phyloP scores from a whole-genome alignment of 2,329 filamentous ascomycete species.

The Thielaviopsis euricoi region DNA sequence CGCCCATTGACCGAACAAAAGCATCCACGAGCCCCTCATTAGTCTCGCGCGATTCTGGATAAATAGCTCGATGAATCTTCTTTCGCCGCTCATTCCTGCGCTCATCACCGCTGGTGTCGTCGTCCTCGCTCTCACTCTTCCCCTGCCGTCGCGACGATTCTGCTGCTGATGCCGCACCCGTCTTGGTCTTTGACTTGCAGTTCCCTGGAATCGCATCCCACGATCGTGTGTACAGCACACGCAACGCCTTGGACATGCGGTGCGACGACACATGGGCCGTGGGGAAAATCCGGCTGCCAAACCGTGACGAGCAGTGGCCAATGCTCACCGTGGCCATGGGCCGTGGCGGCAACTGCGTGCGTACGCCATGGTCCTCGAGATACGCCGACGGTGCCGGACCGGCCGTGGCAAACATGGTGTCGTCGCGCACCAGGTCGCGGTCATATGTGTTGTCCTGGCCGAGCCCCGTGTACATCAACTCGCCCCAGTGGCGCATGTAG shows the following conservation, averaged over 20 bases:
- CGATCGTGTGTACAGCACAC: not conserved
- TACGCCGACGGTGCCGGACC: not conserved
- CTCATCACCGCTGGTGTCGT: no score
- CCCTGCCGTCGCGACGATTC: no score
- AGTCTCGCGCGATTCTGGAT: conserved; percentile 14
- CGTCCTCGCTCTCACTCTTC: not conserved
- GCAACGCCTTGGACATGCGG: not conserved
- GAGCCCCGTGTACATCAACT: conserved; percentile 7
- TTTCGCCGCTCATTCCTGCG: not conserved
- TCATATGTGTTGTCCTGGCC: conserved; percentile 6
- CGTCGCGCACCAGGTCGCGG: conserved; percentile 3
- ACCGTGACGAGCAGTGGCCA: not conserved
- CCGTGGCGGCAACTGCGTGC: not conserved
- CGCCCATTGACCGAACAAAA: conserved; percentile 12
- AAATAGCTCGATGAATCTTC: conserved; percentile 1
- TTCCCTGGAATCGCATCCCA: not conserved
- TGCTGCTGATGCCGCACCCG: no score
- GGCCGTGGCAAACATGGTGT: not conserved
- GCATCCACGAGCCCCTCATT: conserved; percentile 22
- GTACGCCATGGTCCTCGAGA: not conserved
- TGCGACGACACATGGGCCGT: not conserved
- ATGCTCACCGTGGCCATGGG: not conserved
- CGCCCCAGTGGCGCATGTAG: conserved; percentile 20
- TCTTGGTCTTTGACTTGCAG: not conserved
- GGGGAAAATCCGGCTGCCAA: not conserved